A percentile compares a stretch with the other conserved stretches of the same genome.
phyloP scores from a whole-genome alignment of 192 early-diverging fungal species.

The Neocallimastix lanati region DNA sequence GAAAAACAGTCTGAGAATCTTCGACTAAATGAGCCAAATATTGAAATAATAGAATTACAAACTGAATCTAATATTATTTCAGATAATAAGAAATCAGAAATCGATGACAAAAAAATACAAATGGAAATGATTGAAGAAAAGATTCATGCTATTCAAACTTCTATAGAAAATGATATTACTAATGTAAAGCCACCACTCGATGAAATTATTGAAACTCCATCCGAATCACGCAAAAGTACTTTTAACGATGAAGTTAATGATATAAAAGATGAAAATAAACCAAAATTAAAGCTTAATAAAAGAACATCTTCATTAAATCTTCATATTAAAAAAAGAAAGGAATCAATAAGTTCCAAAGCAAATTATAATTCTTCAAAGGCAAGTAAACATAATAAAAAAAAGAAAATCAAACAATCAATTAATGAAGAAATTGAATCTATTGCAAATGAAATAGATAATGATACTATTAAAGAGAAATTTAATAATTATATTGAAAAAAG shows the following conservation, averaged over 20 bases:
- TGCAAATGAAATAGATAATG: neutral
- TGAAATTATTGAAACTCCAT: too few relatives aligned
- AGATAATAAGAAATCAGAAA: neutral
- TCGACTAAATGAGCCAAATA: too few relatives aligned
- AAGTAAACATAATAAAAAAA: neutral
- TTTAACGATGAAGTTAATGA: neutral
- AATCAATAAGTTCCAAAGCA: neutral
- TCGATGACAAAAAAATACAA: too few relatives aligned
- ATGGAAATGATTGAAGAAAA: neutral
- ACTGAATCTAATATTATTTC: neutral
- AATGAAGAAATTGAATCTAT: neutral
- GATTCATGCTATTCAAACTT: neutral
- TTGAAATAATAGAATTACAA: too few relatives aligned
- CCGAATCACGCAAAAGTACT: neutral
- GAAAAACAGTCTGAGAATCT: neutral
- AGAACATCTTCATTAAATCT: neutral
- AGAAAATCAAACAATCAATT: neutral
- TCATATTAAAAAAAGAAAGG: neutral
- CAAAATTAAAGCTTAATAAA: neutral
- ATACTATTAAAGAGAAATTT: neutral
- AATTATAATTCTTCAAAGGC: neutral
- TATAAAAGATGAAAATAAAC: neutral
- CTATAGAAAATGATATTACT: neutral
- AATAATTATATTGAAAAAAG: neutral
- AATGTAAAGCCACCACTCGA: neutral